Conservation (phyloP, 441 rosid species). For the Euphorbia celastroides region DNA sequence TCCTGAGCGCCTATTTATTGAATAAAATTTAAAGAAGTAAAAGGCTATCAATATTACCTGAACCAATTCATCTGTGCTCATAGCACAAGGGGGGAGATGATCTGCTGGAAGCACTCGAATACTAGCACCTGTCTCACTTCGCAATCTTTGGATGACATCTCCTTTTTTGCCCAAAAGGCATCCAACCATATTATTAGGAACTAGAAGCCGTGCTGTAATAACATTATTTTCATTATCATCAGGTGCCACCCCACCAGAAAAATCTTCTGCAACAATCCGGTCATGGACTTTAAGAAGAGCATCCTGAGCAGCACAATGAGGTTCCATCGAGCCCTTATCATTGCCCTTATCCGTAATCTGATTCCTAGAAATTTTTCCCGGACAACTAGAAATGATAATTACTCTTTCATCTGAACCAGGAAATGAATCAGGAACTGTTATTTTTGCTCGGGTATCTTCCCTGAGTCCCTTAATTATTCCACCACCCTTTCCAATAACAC, state of each 20-base stretch:
- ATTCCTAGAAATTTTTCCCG: slow-evolving; percentile 22
- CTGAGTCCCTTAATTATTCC: slow-evolving; percentile 42
- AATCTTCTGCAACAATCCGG: slow-evolving; percentile 44
- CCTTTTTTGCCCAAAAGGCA: slow-evolving; percentile 56
- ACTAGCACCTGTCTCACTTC: slow-evolving; percentile 48
- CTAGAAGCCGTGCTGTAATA: slow-evolving; percentile 46
- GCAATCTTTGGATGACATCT: slow-evolving; percentile 50
- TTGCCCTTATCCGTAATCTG: slow-evolving; percentile 24
- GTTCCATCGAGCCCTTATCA: slow-evolving; percentile 28
- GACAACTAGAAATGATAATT: slow-evolving; percentile 44
- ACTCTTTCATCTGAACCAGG: slow-evolving; percentile 65
- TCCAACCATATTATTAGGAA: slow-evolving; percentile 53
- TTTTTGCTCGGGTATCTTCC: slow-evolving; percentile 51
- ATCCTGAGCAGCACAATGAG: slow-evolving; percentile 61
- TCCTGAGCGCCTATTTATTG: too few relatives aligned
- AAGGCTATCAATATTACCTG: slow-evolving; percentile 33
- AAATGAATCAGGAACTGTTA: slow-evolving; percentile 48
- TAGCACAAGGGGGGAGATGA: slow-evolving; percentile 51
- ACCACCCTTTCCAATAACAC: slow-evolving; percentile 61
- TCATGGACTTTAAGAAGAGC: slow-evolving; percentile 57
- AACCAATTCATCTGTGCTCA: slow-evolving; percentile 51
- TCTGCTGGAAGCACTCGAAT: slow-evolving; percentile 52
- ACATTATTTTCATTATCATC: slow-evolving; percentile 33
- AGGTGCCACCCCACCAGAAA: slow-evolving; percentile 34
- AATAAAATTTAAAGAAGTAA: slow-evolving; percentile 10